Evolutionary conservation across 345 rosid species (phyloP), one percentile per base, ranked within the genome.

Genomic region (Corchorus capsularis): DNA sequence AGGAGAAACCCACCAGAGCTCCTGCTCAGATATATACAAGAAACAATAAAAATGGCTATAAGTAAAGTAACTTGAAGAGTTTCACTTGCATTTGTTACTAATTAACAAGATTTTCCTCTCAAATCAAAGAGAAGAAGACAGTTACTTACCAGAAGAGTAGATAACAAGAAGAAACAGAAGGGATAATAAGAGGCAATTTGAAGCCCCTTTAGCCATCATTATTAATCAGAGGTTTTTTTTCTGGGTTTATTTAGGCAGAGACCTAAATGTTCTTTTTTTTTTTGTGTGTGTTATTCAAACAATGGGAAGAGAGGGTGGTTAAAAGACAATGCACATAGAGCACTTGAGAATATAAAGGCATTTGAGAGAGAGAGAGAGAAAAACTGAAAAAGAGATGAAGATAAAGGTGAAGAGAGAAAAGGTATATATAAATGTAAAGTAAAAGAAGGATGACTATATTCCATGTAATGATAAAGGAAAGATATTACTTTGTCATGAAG

Each of bases 131-230:
- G 27, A 27, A 27, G 27, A 27, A 27, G 27, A 27, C 27, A 1
- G 39, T 6, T 13, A 77, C 83, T 78, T 64, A 85, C 83, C 85
- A 68, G 89, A 81, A 19, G 79, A 81, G 72, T 82, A 88, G 49
- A 72, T 7, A 46, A 82, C 60, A 76, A 83, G 80, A 72, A 82
- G 85, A 72, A 82, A 82, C 77, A 87, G 49, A 82, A 82, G 74
- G 79, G 83, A 79, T 50, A 86, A 71, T 79, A 77, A 70, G 82
- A 82, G 68, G 71, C 39, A 76, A 43, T 17, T 71, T 20, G 84
- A 75, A 77, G 83, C 78, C 52, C 63, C 73, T 79, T 62, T 45
- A 74, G 85, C 91, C 97, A 92, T 89, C 79, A 77, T 63, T 65
- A 69, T 11, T 39, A 69, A 71, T 20, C 71, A 11, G 64, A 68